Percentiles rank a stretch among this genome's conserved stretches.
Conservation (phyloP, 108 stramenopile species). For the Phaeodactylum tricornutum region DNA sequence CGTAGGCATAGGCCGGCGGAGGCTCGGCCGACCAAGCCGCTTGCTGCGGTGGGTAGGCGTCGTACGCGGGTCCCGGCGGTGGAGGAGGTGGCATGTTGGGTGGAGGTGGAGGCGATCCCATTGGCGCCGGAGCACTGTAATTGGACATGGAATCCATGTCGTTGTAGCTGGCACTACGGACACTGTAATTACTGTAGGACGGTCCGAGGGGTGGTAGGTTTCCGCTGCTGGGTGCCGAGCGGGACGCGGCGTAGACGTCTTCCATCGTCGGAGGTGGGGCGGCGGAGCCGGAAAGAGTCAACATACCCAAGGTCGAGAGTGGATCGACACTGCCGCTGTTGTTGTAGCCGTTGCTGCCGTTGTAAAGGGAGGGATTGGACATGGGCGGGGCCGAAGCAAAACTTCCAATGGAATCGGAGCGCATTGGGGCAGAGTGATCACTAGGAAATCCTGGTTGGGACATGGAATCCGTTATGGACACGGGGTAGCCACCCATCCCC, state of each 20-base stretch:
- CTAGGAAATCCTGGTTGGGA: no score
- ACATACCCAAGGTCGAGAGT: conserved; percentile 28
- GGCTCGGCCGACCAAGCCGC: background rate
- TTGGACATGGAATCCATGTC: conserved; percentile 9
- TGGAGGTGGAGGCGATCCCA: conserved; percentile 7
- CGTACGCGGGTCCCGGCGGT: background rate
- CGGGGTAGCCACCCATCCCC: conserved; percentile 36
- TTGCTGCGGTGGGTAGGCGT: background rate
- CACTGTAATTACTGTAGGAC: conserved; percentile 1
- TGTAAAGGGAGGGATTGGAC: no score
- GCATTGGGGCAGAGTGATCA: background rate
- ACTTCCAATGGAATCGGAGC: background rate
- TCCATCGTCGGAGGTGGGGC: conserved; percentile 58
- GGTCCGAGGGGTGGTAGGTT: background rate
- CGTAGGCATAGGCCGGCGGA: conserved; percentile 4
- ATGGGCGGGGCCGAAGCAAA: no score
- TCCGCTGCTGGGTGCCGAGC: conserved; percentile 6
- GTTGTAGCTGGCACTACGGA: conserved; percentile 9
- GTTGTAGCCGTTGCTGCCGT: background rate
- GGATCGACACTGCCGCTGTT: conserved; percentile 6
- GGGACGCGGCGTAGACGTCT: conserved; percentile 15
- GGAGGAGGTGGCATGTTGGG: conserved; percentile 3
- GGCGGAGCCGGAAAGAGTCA: conserved; percentile 17
- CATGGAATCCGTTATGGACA: conserved; percentile 6
- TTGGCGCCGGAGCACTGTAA: conserved; percentile 11